These are phyloP conservation scores for Fusarium compactum DNA, from an alignment of 2,329 filamentous ascomycete genomes.

Conservation along the genomic window DNA sequence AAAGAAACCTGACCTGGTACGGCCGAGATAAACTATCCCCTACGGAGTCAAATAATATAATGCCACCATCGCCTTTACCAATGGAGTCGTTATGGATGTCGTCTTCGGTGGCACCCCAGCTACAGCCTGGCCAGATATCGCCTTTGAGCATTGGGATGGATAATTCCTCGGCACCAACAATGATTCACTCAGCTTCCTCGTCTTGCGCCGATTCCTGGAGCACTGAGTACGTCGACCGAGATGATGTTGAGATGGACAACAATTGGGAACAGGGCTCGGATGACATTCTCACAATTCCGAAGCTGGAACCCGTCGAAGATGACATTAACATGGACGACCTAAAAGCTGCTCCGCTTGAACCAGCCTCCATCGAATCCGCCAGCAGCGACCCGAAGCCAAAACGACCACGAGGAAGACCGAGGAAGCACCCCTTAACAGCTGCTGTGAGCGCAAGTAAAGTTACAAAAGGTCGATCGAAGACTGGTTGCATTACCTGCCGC, in stretches of 20 bases:
- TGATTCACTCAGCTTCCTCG: slow-evolving; percentile 61
- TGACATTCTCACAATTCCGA: slow-evolving; percentile 62
- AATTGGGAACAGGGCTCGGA: slow-evolving; percentile 62
- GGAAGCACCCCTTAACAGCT: slow-evolving; percentile 79
- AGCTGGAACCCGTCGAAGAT: slow-evolving; percentile 69
- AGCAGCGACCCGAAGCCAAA: slow-evolving; percentile 61
- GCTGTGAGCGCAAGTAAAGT: slow-evolving; percentile 72
- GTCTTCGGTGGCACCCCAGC: slow-evolving; percentile 44
- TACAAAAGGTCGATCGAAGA: slow-evolving; percentile 80
- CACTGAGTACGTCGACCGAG: slow-evolving; percentile 55
- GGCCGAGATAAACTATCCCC: slow-evolving; percentile 60
- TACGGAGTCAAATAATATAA: slow-evolving; percentile 50
- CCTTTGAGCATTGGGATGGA: slow-evolving; percentile 66
- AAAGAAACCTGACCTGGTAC: slow-evolving; percentile 60
- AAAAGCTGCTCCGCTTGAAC: slow-evolving; percentile 55
- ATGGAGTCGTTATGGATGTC: slow-evolving; percentile 50
- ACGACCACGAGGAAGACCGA: slow-evolving; percentile 81
- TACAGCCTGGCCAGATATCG: slow-evolving; percentile 63
- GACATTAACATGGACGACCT: slow-evolving; percentile 66
- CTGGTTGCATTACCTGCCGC: slow-evolving; percentile 75
- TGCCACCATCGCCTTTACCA: slow-evolving; percentile 51
- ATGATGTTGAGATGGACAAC: slow-evolving; percentile 56
- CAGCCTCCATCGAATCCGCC: slow-evolving; percentile 38
- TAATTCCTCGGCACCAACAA: slow-evolving; percentile 56
- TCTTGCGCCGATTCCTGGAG: slow-evolving; percentile 62